Evolutionary conservation across 75 land plant species (phyloP).

Genomic region (Azolla pinnata): DNA sequence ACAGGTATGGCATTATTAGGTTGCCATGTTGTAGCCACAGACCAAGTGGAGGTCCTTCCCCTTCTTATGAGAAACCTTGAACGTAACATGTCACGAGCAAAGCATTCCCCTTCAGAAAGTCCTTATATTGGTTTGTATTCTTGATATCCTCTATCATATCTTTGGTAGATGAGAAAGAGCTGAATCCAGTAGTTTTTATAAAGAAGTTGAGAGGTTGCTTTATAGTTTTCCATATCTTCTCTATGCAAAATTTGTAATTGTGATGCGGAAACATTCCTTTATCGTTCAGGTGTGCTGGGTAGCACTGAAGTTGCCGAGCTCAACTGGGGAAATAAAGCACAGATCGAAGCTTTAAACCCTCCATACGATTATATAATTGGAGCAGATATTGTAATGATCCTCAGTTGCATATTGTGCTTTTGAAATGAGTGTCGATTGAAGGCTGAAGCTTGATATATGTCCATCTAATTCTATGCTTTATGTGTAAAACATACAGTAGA

Average conservation of each 20-base stretch:
- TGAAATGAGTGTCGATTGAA: not conserved
- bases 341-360: constrained; percentile 59
- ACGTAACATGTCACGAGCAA: constrained; percentile 62
- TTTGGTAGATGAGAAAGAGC: no score
- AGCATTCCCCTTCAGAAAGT: constrained; percentile 41
- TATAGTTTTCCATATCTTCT: not conserved
- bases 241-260: no score
- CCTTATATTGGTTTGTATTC: constrained; percentile 42
- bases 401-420: not conserved
- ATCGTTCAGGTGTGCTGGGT: constrained; percentile 60
- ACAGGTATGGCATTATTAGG: constrained; percentile 92
- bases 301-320: constrained; percentile 69
- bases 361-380: constrained; percentile 96
- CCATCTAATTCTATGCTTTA: no score
- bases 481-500: no score
- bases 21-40: constrained; percentile 81
- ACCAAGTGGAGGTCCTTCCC: constrained; percentile 85
- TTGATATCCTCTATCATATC: no score
- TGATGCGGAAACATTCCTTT: not conserved
- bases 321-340: constrained; percentile 76
- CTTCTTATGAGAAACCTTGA: constrained; percentile 72
- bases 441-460: no score
- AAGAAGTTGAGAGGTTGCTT: no score
- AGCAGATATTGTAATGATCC: constrained; percentile 63
- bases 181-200: no score